Evolutionary conservation across 2,329 filamentous ascomycete genomes (phyloP), one percentile per base, ranked within the genome.

Genomic region (Pestalotiopsis sp.): DNA sequence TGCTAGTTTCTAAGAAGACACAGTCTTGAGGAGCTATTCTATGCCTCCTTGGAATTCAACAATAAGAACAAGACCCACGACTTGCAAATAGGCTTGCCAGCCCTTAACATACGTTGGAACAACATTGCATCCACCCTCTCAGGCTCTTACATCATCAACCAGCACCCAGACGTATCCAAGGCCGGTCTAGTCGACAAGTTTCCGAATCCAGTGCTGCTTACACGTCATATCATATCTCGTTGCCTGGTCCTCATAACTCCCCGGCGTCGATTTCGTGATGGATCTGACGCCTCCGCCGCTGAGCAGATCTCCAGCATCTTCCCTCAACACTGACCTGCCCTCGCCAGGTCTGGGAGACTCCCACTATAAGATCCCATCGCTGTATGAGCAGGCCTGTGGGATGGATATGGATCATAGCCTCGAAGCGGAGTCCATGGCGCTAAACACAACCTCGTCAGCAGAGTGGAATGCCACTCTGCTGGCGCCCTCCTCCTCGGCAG

Each of bases 271-370:
- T 68, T 71, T 70, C 73, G 76, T 75, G 78, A 87, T 87, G 84
- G 84, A 85, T 77, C 79, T 83, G 72, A 83, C 83, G 77, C 84
- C 84, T 73, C 84, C 83, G 67, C 80, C 83, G 60, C 79, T 85
- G 68, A 83, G 80, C 69, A 79, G 79, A 75, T 84, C 82, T 69
- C 80, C 83, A 36, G 78, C 78, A 20, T 83, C 83, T 61, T 80
- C 83, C 69, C 78, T 81, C 63, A 80, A 81, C 76, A 85, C 81
- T 66, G 83, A 83, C 70, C 85, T 86, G 72, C 81, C 82, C 14
- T 85, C 85, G 61, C 83, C 85, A 58, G 79, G 78, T 31, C 75
- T 84, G 62, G 76, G 80, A 45, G 80, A 80, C 65, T 81, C 83
- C 68, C 80, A 82, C 71, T 84, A 83, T 75, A 82, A 81, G 70